These are phyloP conservation scores for Tilletia caries DNA, from an alignment of 1,284 basidiomycete genomes.

Conservation along the genomic window DNA sequence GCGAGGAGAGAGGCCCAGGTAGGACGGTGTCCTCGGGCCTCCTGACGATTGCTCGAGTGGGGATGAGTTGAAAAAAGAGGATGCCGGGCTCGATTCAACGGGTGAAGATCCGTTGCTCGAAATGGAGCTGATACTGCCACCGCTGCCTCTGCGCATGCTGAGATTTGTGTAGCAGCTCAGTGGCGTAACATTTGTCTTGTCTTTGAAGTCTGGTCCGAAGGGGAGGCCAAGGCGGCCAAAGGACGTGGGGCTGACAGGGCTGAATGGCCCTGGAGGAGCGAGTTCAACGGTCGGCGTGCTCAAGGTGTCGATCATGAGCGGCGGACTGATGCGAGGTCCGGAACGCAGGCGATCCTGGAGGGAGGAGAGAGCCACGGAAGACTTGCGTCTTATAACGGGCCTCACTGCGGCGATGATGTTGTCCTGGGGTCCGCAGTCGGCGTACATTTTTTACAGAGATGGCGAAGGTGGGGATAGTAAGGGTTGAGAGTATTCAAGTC, in stretches of 20 bases:
- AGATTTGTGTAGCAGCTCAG: background rate
- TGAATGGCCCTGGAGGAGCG: background rate
- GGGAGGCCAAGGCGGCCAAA: background rate
- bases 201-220: background rate
- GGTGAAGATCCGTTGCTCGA: conserved; percentile 7
- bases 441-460: background rate
- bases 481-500: background rate
- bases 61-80: background rate
- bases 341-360: conserved; percentile 8
- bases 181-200: background rate
- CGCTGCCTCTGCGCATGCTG: background rate
- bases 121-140: background rate
- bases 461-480: background rate
- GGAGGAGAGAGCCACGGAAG: background rate
- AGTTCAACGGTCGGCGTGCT: background rate
- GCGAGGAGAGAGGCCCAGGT: conserved; percentile 6
- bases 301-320: background rate
- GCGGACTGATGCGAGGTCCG: conserved; percentile 7
- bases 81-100: background rate
- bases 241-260: background rate
- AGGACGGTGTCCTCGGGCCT: conserved; percentile 8
- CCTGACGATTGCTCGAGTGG: conserved; percentile 8
- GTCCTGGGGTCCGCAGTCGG: no score
- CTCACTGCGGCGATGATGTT: background rate
- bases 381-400: background rate